A percentile compares a stretch with the other conserved stretches of the same genome.
These are phyloP conservation scores for Fusarium abutilonis DNA, from an alignment of 2,329 filamentous ascomycete genomes.

Conservation along the genomic window DNA sequence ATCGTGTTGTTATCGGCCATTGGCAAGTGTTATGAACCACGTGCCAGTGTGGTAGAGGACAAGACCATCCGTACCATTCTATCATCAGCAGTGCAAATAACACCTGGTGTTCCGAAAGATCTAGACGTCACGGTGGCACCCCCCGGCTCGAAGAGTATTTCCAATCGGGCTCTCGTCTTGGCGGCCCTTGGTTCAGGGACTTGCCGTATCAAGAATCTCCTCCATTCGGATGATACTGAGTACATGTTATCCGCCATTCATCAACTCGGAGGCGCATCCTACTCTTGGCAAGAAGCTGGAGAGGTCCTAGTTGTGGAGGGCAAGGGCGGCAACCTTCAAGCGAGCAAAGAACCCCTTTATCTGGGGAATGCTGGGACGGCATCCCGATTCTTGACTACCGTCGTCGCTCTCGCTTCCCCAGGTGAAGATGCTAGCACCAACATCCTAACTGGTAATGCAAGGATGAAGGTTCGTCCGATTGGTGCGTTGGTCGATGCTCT, in stretches of 20 bases:
- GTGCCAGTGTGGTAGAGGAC: slow-evolving; percentile 90
- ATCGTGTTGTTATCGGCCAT: slow-evolving; percentile 92
- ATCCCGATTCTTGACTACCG: slow-evolving; percentile 92
- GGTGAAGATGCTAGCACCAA: slow-evolving; percentile 70
- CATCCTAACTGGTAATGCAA: slow-evolving; percentile 88
- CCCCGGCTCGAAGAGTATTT: slow-evolving; percentile 97
- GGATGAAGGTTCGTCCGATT: slow-evolving; percentile 96
- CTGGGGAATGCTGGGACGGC: slow-evolving; percentile 97
- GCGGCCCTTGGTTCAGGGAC: slow-evolving; percentile 88
- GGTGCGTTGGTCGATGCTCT: slow-evolving; percentile 92
- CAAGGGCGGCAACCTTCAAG: slow-evolving; percentile 85
- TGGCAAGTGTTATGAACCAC: slow-evolving; percentile 85
- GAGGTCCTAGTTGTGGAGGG: slow-evolving; percentile 89
- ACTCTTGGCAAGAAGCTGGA: slow-evolving; percentile 94
- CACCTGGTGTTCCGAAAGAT: slow-evolving; percentile 73
- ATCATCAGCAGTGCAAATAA: slow-evolving; percentile 79
- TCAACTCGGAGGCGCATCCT: slow-evolving; percentile 84
- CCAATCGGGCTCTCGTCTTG: slow-evolving; percentile 92
- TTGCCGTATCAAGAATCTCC: slow-evolving; percentile 88
- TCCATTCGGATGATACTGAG: slow-evolving; percentile 97
- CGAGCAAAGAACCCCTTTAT: slow-evolving; percentile 81
- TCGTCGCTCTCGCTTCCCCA: slow-evolving; percentile 82
- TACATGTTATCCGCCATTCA: slow-evolving; percentile 95
- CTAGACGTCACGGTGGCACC: slow-evolving; percentile 81
- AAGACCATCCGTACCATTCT: slow-evolving; percentile 83